Evolutionary conservation across 306 rosid genomes (phyloP).

Genomic region (Lathyrus oleraceus): DNA sequence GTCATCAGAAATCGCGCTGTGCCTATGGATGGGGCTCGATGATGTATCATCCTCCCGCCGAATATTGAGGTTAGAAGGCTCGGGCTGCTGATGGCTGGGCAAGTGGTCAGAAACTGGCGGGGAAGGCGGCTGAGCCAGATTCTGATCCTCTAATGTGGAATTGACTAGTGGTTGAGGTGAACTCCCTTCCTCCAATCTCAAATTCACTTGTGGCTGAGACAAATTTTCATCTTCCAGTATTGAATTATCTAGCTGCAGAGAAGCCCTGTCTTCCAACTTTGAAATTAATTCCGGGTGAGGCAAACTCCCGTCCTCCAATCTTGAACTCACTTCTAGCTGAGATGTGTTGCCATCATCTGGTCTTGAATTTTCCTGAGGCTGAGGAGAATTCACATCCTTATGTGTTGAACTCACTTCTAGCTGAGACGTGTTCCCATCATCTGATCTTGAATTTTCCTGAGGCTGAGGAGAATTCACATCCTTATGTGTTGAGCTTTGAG

Average conservation of each 20-base stretch:
- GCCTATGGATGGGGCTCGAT: slow-evolving; percentile 5
- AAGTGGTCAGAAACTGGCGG: slow-evolving; percentile 50
- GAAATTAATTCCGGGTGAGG: background rate
- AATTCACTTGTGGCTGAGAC: slow-evolving; percentile 6
- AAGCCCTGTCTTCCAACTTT: background rate
- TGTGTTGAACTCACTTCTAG: background rate
- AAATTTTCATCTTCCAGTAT: slow-evolving; percentile 5
- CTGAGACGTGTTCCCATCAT: background rate
- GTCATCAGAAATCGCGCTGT: slow-evolving; percentile 45
- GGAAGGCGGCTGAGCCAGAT: background rate
- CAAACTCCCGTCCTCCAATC: background rate
- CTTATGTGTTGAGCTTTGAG: slow-evolving; percentile 3
- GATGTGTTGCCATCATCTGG: background rate
- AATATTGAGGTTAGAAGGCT: slow-evolving; percentile 28
- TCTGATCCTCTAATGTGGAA: slow-evolving; percentile 19
- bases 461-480: background rate
- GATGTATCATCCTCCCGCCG: slow-evolving; percentile 29
- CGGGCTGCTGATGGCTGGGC: slow-evolving; percentile 32
- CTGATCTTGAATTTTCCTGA: background rate
- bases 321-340: background rate
- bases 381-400: background rate
- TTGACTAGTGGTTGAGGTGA: slow-evolving; percentile 20
- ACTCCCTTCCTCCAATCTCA: slow-evolving; percentile 21
- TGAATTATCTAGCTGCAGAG: slow-evolving; percentile 5
- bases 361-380: slow-evolving; percentile 1